phyloP scores from a whole-genome alignment of 306 rosid species.

The Hylodesmum podocarpum region DNA sequence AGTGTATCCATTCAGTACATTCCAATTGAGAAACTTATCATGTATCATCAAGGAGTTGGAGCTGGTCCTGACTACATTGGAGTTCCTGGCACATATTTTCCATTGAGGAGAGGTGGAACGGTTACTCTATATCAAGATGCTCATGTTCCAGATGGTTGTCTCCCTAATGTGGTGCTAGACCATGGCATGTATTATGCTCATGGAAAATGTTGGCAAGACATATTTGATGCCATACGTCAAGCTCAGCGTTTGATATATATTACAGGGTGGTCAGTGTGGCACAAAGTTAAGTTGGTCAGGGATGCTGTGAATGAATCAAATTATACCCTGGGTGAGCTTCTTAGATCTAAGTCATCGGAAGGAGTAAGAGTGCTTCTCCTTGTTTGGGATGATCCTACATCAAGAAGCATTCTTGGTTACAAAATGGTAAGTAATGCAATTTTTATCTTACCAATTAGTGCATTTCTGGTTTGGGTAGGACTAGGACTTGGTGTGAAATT shows the following conservation, averaged over 20 bases:
- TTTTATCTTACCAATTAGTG: background rate
- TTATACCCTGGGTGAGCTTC: conserved; percentile 67
- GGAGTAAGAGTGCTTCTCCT: conserved; percentile 98
- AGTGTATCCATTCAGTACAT: conserved; percentile 72
- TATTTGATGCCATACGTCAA: conserved; percentile 69
- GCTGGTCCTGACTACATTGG: conserved; percentile 86
- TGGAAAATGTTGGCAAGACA: conserved; percentile 89
- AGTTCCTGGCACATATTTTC: conserved; percentile 94
- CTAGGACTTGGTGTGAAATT: background rate
- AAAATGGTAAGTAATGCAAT: conserved; percentile 61
- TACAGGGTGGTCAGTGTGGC: conserved; percentile 99
- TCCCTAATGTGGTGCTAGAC: conserved; percentile 69
- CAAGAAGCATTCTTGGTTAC: conserved; percentile 87
- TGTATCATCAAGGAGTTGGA: conserved; percentile 82
- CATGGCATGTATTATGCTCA: conserved; percentile 64
- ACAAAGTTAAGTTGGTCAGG: conserved; percentile 74
- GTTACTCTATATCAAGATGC: conserved; percentile 97
- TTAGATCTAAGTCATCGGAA: conserved; percentile 85
- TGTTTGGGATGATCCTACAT: conserved; percentile 97
- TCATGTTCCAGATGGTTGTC: conserved; percentile 77
- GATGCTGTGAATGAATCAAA: conserved; percentile 50
- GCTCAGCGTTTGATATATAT: conserved; percentile 79
- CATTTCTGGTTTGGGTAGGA: background rate
- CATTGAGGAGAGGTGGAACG: conserved; percentile 80
- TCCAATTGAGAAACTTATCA: conserved; percentile 68